These are phyloP conservation scores for Colletotrichum brevisporum DNA, from an alignment of 2,329 filamentous ascomycete genomes.

Conservation along the genomic window DNA sequence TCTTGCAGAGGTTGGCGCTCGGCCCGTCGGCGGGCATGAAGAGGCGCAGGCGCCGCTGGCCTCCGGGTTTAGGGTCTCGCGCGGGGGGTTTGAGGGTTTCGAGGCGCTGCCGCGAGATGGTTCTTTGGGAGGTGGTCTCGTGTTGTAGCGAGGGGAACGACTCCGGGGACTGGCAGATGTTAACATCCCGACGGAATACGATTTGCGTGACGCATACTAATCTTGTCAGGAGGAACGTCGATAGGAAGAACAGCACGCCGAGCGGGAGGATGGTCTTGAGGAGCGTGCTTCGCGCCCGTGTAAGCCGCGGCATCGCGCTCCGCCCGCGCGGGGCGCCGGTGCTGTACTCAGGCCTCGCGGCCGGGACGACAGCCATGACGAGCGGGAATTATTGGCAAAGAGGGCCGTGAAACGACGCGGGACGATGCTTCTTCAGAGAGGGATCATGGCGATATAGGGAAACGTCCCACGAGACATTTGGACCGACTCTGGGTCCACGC, in stretches of 20 bases:
- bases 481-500: too few relatives aligned
- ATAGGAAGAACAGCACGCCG: slow-evolving; percentile 1
- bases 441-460: too few relatives aligned
- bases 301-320: neutral
- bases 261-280: slow-evolving; percentile 8
- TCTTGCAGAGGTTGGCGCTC: slow-evolving; percentile 55
- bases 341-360: too few relatives aligned
- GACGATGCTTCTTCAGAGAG: too few relatives aligned
- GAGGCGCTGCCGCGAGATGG: slow-evolving; percentile 6
- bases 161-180: slow-evolving; percentile 6
- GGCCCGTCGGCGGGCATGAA: slow-evolving; percentile 56
- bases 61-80: slow-evolving; percentile 12
- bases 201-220: neutral
- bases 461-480: too few relatives aligned
- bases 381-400: too few relatives aligned
- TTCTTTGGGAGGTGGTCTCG: neutral
- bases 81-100: neutral
- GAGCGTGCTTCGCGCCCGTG: neutral
- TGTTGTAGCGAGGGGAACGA: neutral
- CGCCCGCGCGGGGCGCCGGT: neutral
- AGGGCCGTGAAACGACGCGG: too few relatives aligned
- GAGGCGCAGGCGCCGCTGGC: slow-evolving; percentile 49
- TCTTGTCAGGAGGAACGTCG: neutral
- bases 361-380: too few relatives aligned
- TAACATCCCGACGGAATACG: neutral